A percentile compares a stretch with the other conserved stretches of the same genome.
Conservation (phyloP, 805 yeast species). For the Sugiyamaella boreocaroliniensis region DNA sequence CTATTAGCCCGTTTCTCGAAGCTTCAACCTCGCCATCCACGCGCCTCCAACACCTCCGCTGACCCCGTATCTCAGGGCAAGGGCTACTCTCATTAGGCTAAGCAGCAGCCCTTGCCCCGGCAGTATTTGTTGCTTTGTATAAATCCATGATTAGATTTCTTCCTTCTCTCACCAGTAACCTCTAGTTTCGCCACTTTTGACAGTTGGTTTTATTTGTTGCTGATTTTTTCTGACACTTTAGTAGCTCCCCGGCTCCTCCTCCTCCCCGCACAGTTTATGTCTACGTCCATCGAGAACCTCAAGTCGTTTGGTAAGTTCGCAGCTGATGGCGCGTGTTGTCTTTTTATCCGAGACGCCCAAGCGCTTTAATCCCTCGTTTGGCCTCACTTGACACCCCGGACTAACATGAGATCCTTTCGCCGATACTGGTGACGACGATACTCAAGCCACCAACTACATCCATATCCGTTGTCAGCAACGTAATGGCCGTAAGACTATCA, state of each 20-base stretch:
- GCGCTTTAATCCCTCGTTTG: no score
- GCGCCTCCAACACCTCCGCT: neutral
- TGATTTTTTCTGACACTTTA: neutral
- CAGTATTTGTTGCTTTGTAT: neutral
- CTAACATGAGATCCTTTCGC: constrained; percentile 82
- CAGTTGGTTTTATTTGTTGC: neutral
- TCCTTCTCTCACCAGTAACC: neutral
- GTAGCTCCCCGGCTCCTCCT: neutral
- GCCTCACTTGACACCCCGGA: neutral
- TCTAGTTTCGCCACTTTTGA: neutral
- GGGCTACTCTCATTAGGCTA: neutral
- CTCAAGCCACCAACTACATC: constrained; percentile 90
- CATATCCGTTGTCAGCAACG: constrained; percentile 99
- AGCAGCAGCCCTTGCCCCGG: neutral
- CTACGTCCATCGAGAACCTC: constrained; percentile 74
- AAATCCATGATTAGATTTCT: neutral
- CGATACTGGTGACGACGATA: constrained; percentile 99
- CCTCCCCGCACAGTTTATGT: constrained; percentile 33
- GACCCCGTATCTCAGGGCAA: neutral
- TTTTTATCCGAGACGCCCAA: no score
- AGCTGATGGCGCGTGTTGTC: neutral
- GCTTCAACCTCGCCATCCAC: neutral
- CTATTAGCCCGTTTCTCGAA: no score
- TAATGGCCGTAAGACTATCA: constrained; percentile 97
- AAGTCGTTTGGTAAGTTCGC: constrained; percentile 36